A percentile compares a stretch with the other conserved stretches of the same genome.
Evolutionary conservation across 495 filamentous ascomycete genomes (phyloP).

Genomic region (Diplogelasinospora grovesii): DNA sequence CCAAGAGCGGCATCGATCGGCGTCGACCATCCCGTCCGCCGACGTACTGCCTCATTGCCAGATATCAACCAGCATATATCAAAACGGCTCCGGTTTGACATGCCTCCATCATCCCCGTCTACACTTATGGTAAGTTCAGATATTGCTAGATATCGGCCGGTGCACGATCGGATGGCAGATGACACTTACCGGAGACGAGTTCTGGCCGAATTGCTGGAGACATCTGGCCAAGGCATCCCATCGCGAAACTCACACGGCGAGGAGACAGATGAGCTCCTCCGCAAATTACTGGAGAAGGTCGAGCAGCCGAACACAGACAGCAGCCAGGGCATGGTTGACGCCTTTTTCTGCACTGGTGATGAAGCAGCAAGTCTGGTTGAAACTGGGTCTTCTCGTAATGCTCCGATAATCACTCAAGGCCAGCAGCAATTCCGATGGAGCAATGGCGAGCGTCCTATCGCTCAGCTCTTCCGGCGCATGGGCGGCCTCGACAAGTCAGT

Average conservation of each 20-base stretch:
- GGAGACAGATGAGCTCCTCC: too few relatives aligned
- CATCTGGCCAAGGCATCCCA: conserved; percentile 1
- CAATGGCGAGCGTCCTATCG: too few relatives aligned
- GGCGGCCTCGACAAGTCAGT: too few relatives aligned
- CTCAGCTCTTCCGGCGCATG: too few relatives aligned
- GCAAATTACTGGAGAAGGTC: background rate
- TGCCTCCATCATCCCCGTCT: background rate
- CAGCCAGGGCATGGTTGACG: too few relatives aligned
- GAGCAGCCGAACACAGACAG: background rate
- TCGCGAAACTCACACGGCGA: conserved; percentile 1
- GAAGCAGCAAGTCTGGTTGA: too few relatives aligned
- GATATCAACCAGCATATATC: conserved; percentile 2
- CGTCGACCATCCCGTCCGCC: conserved; percentile 1
- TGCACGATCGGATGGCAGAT: conserved; percentile 1
- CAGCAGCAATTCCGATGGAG: too few relatives aligned
- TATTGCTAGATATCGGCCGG: background rate
- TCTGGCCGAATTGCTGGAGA: conserved; percentile 2
- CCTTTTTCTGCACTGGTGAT: too few relatives aligned
- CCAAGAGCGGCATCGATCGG: background rate
- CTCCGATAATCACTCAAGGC: too few relatives aligned
- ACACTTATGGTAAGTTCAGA: background rate
- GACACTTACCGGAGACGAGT: conserved; percentile 2
- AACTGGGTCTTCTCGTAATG: too few relatives aligned
- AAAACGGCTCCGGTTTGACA: background rate
- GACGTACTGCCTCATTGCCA: conserved; percentile 3